Evolutionary conservation across 257 asterid species (phyloP).

Genomic region (Solanum pennellii): DNA sequence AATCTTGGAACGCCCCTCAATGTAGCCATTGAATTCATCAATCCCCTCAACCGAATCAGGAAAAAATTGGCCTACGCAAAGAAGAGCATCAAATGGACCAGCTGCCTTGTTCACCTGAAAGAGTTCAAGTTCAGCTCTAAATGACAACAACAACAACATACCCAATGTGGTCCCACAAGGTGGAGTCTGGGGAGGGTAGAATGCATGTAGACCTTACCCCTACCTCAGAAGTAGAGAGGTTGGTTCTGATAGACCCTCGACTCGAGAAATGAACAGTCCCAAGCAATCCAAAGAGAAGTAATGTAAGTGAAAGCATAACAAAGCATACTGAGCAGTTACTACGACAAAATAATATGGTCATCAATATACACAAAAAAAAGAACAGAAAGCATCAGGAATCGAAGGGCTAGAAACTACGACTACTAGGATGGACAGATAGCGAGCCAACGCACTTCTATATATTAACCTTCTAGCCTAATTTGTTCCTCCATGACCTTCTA

Average conservation of each 20-base stretch:
- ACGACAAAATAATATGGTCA: neutral
- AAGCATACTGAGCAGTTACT: neutral
- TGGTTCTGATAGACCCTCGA: neutral
- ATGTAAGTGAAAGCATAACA: neutral
- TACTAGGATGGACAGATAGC: neutral
- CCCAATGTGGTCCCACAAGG: neutral
- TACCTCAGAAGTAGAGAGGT: neutral
- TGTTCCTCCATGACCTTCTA: neutral
- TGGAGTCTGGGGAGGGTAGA: neutral
- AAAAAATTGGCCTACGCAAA: slow-evolving; percentile 92
- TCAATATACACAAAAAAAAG: neutral
- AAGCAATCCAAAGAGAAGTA: neutral
- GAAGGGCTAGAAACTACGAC: neutral
- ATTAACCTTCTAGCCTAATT: neutral
- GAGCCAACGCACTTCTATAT: neutral
- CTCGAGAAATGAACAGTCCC: neutral
- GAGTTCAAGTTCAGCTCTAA: slow-evolving; percentile 1
- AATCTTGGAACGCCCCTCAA: slow-evolving; percentile 54
- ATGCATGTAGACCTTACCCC: neutral
- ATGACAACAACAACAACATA: neutral
- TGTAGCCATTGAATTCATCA: slow-evolving; percentile 66
- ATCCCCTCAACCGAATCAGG: slow-evolving; percentile 64
- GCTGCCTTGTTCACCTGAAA: slow-evolving; percentile 91
- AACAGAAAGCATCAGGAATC: neutral
- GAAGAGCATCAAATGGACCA: slow-evolving; percentile 89